phyloP scores from a whole-genome alignment of 31 red algal genomes.

The Pterothamnion heteromorphum region DNA sequence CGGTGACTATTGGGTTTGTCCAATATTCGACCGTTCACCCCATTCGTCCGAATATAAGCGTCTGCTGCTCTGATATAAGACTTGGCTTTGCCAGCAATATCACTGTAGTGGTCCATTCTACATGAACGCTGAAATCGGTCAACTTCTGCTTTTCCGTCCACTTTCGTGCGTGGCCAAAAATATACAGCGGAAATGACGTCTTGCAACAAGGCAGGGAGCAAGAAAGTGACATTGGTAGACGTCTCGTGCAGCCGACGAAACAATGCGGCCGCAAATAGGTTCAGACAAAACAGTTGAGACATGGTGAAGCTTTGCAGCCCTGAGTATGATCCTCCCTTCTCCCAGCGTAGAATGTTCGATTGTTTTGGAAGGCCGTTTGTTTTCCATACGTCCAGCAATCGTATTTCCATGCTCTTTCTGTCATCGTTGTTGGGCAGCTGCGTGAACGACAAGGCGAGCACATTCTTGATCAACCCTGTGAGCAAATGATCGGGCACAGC shows the following conservation, averaged over 20 bases:
- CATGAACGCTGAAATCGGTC: neutral
- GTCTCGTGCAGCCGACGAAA: neutral
- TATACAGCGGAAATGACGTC: neutral
- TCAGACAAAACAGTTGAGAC: neutral
- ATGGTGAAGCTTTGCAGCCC: neutral
- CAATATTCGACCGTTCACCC: neutral
- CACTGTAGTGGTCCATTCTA: neutral
- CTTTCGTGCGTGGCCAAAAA: too few species aligned
- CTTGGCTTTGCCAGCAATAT: neutral
- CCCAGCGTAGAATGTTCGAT: neutral
- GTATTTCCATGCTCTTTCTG: neutral
- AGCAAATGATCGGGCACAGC: too few species aligned
- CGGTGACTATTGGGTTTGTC: neutral
- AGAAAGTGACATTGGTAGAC: neutral
- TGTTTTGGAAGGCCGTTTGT: neutral
- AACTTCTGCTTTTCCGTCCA: neutral
- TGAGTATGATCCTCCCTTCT: neutral
- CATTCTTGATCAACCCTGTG: neutral
- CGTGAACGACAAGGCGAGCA: neutral
- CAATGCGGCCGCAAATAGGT: too few species aligned
- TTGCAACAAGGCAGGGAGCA: neutral
- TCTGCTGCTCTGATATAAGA: neutral
- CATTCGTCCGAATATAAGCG: neutral
- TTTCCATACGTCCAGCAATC: neutral
- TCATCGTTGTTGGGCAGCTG: neutral